These are phyloP conservation scores for Coriolopsis trogii DNA, from an alignment of 1,284 basidiomycete species.

Conservation along the genomic window DNA sequence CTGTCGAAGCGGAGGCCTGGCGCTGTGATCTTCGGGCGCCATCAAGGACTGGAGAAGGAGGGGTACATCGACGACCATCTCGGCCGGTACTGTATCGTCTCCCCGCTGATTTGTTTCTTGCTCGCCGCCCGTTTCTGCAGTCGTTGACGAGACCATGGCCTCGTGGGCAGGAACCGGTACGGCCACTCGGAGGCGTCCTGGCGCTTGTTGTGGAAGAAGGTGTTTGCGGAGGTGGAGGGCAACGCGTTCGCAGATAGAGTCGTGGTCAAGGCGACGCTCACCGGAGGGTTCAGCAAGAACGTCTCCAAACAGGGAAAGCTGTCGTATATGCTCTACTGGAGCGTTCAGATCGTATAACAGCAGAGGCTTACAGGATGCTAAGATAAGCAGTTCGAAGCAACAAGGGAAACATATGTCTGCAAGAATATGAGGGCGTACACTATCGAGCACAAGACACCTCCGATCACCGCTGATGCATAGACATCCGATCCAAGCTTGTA, in stretches of 20 bases:
- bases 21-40: conserved; percentile 35
- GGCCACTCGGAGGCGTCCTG: conserved; percentile 34
- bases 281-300: conserved; percentile 12
- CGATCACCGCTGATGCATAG: too few species aligned
- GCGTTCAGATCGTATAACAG: conserved; percentile 29
- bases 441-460: too few species aligned
- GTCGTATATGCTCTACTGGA: conserved; percentile 30
- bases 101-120: not conserved
- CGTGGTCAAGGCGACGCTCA: conserved; percentile 27
- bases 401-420: too few species aligned
- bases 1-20: conserved; percentile 30
- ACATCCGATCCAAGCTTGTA: too few species aligned
- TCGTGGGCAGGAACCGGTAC: conserved; percentile 29
- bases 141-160: not conserved
- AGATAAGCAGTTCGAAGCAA: too few species aligned
- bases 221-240: conserved; percentile 30
- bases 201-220: conserved; percentile 32
- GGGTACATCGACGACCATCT: conserved; percentile 35
- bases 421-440: too few species aligned
- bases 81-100: conserved; percentile 23
- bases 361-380: too few species aligned
- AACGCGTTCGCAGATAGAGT: conserved; percentile 25
- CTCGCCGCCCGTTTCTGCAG: not conserved
- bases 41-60: conserved; percentile 32
- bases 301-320: conserved; percentile 10